Evolutionary conservation across 2,329 filamentous ascomycete genomes (phyloP), one percentile per base, ranked within the genome.

Genomic region (Fusarium sp.): DNA sequence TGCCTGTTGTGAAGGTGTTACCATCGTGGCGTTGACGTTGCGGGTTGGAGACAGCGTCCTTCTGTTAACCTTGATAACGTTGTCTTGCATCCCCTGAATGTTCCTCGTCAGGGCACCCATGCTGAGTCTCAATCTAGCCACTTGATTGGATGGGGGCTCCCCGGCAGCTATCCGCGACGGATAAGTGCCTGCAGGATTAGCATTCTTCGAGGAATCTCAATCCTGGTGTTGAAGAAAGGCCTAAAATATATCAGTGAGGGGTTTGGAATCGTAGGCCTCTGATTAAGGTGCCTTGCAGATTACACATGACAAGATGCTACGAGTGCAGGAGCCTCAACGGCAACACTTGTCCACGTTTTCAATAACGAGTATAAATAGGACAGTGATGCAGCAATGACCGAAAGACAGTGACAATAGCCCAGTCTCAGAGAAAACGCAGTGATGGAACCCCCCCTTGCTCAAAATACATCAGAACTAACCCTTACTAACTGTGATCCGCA

Each of bases 171-270:
- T 67, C 60, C 73, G 70, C 47, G 56, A 53, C 64, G 67, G 62
- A 67, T 54, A 65, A 68, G 64, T 72, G 56, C 68, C 64, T 72
- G 53, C 64, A 69, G 50, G 46, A 53, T 43, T 53, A 53, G 65
- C 52, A 35, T 57, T 25, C 32, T 50, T 33, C 38, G 18, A 58
- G 42, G 23, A 44, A 43, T 33, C 38, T 42, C 25, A n/a, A 58
- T 64, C 40, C 37, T 67, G 54, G 46, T 46, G 21, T 38, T 35
- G 21, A 67, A 42, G 35, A 35, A 53, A 60, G 35, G 47, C 49
- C 60, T 58, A 46, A 67, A 52, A 40, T 47, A 32, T 25, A 33
- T 42, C 35, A 43, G 44, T 40, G 63, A 49, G 46, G 47, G 19
- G 30, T 49, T 37, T 35, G 16, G 32, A 37, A n/a, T 13, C 33